These are phyloP conservation scores for Raffaelea albimanens DNA, from an alignment of 2,329 filamentous ascomycete species.

Conservation along the genomic window DNA sequence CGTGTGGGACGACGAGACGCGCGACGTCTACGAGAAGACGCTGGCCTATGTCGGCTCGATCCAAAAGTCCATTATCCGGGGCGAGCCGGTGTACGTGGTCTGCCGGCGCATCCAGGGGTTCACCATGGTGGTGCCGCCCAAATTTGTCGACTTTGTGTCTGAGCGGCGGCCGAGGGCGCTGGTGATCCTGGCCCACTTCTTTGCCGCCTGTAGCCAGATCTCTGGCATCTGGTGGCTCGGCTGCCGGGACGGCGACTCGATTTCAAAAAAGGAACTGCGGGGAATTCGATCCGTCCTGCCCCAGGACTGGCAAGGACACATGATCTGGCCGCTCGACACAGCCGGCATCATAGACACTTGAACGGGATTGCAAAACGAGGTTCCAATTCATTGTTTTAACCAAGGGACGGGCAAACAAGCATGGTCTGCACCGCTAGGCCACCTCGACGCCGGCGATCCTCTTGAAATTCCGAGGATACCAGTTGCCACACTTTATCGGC, in stretches of 20 bases:
- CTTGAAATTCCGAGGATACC: conserved; percentile 14
- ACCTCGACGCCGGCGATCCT: conserved; percentile 14
- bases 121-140: conserved; percentile 15
- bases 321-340: conserved; percentile 17
- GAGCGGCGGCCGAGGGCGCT: conserved; percentile 16
- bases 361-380: too few relatives aligned
- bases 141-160: conserved; percentile 16
- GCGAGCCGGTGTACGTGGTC: conserved; percentile 21
- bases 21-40: conserved; percentile 18
- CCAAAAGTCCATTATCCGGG: conserved; percentile 16
- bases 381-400: too few relatives aligned
- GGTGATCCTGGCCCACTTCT: conserved; percentile 18
- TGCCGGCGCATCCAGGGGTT: conserved; percentile 18
- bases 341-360: conserved; percentile 1
- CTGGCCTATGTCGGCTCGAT: conserved; percentile 18
- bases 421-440: too few relatives aligned
- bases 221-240: conserved; percentile 19
- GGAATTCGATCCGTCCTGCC: conserved; percentile 16
- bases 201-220: conserved; percentile 15
- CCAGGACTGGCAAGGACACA: conserved; percentile 12
- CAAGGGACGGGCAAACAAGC: too few relatives aligned
- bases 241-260: conserved; percentile 9
- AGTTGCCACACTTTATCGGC: conserved; percentile 21
- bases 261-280: conserved; percentile 17
- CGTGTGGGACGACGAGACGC: conserved; percentile 15